Conservation (phyloP, 2,329 filamentous ascomycete species). For the Xylaria polymorpha region DNA sequence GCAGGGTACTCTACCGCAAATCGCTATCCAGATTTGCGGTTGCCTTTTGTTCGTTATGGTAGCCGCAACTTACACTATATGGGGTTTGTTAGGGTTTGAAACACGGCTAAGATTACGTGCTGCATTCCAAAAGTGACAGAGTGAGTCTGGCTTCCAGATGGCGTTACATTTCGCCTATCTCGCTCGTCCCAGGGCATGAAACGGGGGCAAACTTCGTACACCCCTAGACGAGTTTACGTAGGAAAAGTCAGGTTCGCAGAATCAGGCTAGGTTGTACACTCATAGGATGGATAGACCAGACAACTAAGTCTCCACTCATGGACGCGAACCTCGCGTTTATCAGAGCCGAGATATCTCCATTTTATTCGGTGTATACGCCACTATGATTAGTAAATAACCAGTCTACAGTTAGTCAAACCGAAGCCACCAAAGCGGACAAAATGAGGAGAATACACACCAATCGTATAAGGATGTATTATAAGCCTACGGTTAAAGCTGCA, state of each 20-base stretch:
- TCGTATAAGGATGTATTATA: not conserved
- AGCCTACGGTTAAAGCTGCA: not conserved
- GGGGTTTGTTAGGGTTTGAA: not conserved
- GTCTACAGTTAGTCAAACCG: too few relatives aligned
- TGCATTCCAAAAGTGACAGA: not conserved
- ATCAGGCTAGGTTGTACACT: not conserved
- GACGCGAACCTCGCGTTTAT: not conserved
- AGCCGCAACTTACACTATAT: too few relatives aligned
- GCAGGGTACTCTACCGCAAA: not conserved
- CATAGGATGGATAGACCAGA: not conserved
- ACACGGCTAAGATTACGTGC: not conserved
- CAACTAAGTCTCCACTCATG: not conserved
- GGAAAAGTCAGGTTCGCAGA: not conserved
- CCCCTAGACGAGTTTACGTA: not conserved
- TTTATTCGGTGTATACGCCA: not conserved
- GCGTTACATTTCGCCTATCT: constrained; percentile 6
- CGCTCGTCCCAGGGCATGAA: not conserved
- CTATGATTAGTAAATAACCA: not conserved
- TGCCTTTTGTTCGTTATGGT: not conserved
- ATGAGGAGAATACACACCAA: not conserved
- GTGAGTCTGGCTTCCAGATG: not conserved
- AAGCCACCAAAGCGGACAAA: not conserved
- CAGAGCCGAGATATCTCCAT: not conserved
- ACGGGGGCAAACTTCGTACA: not conserved
- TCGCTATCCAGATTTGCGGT: not conserved